Evolutionary conservation across 768 basidiomycete species (phyloP).

Genomic region (Leccinum uliginosum): DNA sequence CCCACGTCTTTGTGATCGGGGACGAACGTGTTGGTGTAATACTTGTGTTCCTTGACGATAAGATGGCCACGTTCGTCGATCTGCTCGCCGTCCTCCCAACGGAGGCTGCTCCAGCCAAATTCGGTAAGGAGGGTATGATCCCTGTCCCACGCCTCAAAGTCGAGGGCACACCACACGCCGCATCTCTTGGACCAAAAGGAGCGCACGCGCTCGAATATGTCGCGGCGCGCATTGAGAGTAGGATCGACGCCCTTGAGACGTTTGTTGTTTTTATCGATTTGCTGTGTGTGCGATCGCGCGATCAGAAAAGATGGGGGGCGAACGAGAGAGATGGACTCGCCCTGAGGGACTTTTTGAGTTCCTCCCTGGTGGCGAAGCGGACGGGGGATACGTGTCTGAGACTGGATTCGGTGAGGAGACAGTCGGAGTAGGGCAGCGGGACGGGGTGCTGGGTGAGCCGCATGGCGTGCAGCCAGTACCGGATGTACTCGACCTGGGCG

Average conservation of each 20-base stretch:
- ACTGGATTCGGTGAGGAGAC: conserved; percentile 57
- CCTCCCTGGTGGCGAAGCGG: conserved; percentile 48
- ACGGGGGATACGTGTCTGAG: conserved; percentile 57
- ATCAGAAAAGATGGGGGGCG: background rate
- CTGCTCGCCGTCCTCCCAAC: conserved; percentile 50
- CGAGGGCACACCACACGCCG: conserved; percentile 74
- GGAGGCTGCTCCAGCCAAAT: conserved; percentile 68
- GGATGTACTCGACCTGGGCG: conserved; percentile 77
- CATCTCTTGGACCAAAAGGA: conserved; percentile 55
- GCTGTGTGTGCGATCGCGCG: conserved; percentile 34
- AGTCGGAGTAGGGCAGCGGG: conserved; percentile 75
- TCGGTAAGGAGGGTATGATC: conserved; percentile 75
- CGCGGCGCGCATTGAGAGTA: conserved; percentile 50
- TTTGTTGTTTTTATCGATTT: conserved; percentile 78
- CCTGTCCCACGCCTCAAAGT: conserved; percentile 81
- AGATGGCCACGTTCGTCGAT: conserved; percentile 53
- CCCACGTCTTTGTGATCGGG: conserved; percentile 55
- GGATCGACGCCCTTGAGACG: conserved; percentile 63
- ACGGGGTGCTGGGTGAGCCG: conserved; percentile 58
- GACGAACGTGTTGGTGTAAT: conserved; percentile 62
- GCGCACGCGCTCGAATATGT: conserved; percentile 66
- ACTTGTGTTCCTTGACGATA: conserved; percentile 57
- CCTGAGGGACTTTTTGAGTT: conserved; percentile 58
- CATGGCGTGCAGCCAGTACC: conserved; percentile 81
- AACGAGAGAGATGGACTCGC: conserved; percentile 28